These are phyloP conservation scores for Auricularia heimuer DNA, from an alignment of 768 basidiomycete species.

Conservation along the genomic window DNA sequence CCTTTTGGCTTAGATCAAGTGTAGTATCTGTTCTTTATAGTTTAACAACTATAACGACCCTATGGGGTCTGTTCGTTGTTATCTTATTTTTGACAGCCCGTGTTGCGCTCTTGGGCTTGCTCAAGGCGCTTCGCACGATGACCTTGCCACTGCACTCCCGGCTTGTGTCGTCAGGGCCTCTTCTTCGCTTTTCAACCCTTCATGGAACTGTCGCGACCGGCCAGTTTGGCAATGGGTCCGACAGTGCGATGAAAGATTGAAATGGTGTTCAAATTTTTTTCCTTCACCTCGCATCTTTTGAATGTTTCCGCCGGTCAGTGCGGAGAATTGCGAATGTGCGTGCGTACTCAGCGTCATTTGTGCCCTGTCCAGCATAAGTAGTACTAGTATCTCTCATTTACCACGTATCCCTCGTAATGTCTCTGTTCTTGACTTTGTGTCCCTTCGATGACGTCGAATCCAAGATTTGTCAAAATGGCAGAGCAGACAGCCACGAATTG, in stretches of 20 bases:
- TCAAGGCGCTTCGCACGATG: neutral
- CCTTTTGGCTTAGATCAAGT: constrained; percentile 97
- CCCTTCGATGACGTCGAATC: neutral
- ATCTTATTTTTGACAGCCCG: neutral
- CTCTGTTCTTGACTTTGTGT: neutral
- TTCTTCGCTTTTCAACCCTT: neutral
- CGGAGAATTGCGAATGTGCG: neutral
- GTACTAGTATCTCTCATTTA: neutral
- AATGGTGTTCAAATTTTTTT: neutral
- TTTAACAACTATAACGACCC: constrained; percentile 22
- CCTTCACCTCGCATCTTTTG: neutral
- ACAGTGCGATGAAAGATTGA: neutral
- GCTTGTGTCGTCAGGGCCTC: neutral
- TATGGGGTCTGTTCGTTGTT: neutral
- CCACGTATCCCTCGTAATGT: neutral
- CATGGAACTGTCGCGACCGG: neutral
- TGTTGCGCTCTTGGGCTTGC: neutral
- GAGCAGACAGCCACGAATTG: too few relatives aligned
- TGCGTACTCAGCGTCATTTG: too few relatives aligned
- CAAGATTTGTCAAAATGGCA: neutral
- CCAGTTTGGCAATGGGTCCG: neutral
- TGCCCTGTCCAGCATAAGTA: too few relatives aligned
- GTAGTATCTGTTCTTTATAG: constrained; percentile 91
- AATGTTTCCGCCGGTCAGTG: neutral
- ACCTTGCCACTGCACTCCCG: neutral